Evolutionary conservation across 495 filamentous ascomycete species (phyloP).

Genomic region (Neurospora intermedia): DNA sequence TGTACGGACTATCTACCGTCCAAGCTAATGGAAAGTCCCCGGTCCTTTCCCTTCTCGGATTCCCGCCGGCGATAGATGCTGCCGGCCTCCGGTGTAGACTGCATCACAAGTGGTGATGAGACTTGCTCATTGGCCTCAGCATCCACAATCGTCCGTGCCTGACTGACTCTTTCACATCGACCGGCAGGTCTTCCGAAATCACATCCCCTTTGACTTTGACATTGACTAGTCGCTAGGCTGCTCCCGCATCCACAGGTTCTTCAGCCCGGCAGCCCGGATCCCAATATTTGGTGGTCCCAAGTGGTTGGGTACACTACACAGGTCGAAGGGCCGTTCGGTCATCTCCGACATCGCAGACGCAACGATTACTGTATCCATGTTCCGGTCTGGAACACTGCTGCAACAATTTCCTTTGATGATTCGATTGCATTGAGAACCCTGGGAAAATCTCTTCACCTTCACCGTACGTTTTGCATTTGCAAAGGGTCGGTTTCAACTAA

Average conservation of each 20-base stretch:
- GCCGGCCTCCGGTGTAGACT: background rate
- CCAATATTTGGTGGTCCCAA: background rate
- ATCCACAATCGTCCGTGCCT: background rate
- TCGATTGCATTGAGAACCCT: background rate
- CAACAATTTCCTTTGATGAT: background rate
- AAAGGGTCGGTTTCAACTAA: background rate
- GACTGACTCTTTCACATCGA: background rate
- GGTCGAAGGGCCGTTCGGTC: background rate
- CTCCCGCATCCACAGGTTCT: background rate
- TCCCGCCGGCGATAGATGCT: background rate
- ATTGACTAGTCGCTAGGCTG: background rate
- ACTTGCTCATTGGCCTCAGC: background rate
- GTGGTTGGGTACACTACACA: background rate
- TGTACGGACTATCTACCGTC: background rate
- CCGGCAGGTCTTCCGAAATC: background rate
- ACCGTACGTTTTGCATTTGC: background rate
- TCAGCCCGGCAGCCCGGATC: background rate
- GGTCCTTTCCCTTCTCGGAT: background rate
- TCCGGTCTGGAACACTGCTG: background rate
- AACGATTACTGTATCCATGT: background rate
- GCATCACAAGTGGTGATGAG: background rate
- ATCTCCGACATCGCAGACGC: background rate
- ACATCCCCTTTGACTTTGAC: background rate
- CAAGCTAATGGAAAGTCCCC: background rate
- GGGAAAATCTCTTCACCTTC: background rate